Base-by-base conservation (phyloP, 441 rosid genomes). In the Macaranga tanarius region DNA sequence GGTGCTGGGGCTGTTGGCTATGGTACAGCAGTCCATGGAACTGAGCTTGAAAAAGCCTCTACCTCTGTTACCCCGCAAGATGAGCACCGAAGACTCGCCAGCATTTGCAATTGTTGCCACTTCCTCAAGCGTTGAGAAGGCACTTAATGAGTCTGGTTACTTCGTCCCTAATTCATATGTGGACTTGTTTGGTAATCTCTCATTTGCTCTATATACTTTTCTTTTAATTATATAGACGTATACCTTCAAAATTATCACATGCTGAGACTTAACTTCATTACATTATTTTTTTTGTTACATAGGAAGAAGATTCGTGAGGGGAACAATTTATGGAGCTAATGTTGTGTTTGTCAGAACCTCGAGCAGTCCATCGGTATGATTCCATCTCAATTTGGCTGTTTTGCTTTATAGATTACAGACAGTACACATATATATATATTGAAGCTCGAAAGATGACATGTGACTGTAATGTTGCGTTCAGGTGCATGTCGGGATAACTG, bases 1-100 rank as follows among this genome's bases (percentile, higher is more conserved):
- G 74, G 56, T 69, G 62, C 38, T 72, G 17, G 76, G 63, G 38
- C 12, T 80, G 38, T 38, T 69, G 38, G 63, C 63, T 45, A 40
- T 69, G 31, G 63, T 42, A 13, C 52, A 69, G 13, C 73, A 56
- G 63, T 56, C 63, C 42, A 3, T 20, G 62, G 64, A 51, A 54
- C 51, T 62, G 40, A 63, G 51, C n/a, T 34, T 52, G 16, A 67
- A n/a, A 5, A 47, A 45, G 38, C 54, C 69, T 34, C 15, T 52
- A 17, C 16, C 10, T 42, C 11, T 60, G 10, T 3, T 60, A 26
- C 19, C 54, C 15, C 51, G 40, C 17, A 20, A 64, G 0, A 42
- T 20, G 50, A 64, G 40, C 44, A n/a, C 52, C 19, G 55, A 64
- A 17, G 12, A n/a, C 10, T 7, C 8, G 0, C 58, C 44, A 4